Conservation (phyloP, 345 rosid genomes). For the Abelmoschus esculentus region DNA sequence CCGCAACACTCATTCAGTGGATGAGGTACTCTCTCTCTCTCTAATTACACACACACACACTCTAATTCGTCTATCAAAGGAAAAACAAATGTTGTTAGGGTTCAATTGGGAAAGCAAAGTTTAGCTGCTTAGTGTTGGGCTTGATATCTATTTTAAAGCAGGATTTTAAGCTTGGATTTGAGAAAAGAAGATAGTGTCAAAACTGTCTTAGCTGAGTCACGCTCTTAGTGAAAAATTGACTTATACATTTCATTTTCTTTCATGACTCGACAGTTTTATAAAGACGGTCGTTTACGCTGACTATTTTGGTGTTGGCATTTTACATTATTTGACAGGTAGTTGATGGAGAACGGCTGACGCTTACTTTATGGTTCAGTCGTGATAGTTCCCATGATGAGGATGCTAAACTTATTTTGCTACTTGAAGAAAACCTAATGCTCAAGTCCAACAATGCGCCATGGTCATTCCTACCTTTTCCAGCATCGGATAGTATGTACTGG, state of each 20-base stretch:
- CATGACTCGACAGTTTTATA: background rate
- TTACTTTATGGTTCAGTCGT: conserved; percentile 86
- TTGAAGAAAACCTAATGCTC: conserved; percentile 28
- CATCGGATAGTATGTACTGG: conserved; percentile 82
- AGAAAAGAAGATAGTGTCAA: background rate
- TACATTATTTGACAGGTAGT: conserved; percentile 41
- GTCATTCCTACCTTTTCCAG: conserved; percentile 43
- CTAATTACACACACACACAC: background rate
- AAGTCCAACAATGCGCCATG: conserved; percentile 7
- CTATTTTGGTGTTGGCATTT: too few relatives aligned
- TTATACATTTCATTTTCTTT: background rate
- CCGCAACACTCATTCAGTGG: conserved; percentile 73
- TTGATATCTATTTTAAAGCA: background rate
- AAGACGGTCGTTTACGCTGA: too few relatives aligned
- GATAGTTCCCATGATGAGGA: conserved; percentile 76
- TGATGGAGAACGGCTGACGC: conserved; percentile 81
- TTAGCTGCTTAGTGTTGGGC: background rate
- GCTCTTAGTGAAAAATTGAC: background rate
- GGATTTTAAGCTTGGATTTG: background rate
- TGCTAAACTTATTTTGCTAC: conserved; percentile 61
- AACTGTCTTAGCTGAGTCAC: background rate
- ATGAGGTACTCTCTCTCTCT: conserved; percentile 47
- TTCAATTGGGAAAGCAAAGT: background rate
- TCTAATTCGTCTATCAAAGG: background rate
- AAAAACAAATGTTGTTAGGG: background rate